Evolutionary conservation across 768 basidiomycete species (phyloP).

Genomic region (Pulveroboletus sp.): DNA sequence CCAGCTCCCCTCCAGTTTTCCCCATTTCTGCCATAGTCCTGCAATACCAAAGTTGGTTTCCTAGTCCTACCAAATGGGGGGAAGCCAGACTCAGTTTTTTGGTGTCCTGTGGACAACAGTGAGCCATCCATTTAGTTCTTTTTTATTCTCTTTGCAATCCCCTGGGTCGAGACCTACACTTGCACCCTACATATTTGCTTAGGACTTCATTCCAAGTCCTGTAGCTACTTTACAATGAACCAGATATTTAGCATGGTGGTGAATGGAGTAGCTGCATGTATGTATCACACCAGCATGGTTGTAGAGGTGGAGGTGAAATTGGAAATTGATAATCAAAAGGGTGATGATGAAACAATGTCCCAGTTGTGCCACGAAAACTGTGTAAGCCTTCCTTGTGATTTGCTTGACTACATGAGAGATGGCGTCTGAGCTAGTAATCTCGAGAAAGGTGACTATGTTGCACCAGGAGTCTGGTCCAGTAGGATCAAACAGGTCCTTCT

Average conservation of each 20-base stretch:
- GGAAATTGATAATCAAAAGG: neutral
- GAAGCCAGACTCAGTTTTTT: no score
- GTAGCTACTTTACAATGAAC: no score
- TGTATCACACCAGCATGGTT: neutral
- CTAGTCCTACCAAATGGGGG: no score
- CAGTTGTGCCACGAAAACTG: neutral
- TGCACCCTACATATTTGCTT: no score
- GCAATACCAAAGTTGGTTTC: no score
- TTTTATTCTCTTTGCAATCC: no score
- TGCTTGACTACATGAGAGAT: neutral
- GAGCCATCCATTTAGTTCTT: no score
- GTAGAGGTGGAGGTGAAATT: neutral
- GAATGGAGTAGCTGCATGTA: neutral
- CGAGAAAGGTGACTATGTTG: neutral
- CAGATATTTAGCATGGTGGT: neutral
- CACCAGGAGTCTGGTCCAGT: neutral
- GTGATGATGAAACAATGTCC: neutral
- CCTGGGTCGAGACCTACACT: no score
- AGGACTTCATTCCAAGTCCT: no score
- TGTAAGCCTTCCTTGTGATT: neutral
- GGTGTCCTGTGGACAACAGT: no score
- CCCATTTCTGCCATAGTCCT: no score
- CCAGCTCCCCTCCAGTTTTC: no score
- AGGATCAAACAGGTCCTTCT: neutral
- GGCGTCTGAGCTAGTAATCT: neutral